Evolutionary conservation across 805 yeast species (phyloP).

Genomic region (Clavispora asparagi): DNA sequence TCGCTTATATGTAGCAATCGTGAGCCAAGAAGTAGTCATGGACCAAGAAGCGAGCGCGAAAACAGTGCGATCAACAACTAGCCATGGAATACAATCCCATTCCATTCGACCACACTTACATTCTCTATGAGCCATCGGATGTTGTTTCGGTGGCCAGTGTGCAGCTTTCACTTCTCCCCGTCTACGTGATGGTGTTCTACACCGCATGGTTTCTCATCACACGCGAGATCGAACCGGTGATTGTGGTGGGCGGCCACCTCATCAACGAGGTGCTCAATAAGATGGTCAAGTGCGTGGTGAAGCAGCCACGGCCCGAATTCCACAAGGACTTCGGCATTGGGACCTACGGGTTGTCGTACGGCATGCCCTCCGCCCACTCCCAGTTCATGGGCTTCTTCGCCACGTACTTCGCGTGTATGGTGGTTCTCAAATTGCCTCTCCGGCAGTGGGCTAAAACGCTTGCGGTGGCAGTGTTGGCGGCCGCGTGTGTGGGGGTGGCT

Average conservation of each 20-base stretch:
- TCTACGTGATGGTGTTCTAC: conserved; percentile 69
- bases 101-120: conserved; percentile 85
- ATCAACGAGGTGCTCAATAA: conserved; percentile 70
- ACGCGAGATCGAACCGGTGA: conserved; percentile 79
- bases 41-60: background rate
- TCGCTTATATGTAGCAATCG: background rate
- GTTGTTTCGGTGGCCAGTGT: conserved; percentile 57
- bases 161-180: conserved; percentile 74
- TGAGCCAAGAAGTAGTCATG: too few relatives aligned
- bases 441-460: conserved; percentile 11
- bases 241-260: conserved; percentile 83
- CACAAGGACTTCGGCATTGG: conserved; percentile 42
- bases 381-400: conserved; percentile 90
- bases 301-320: conserved; percentile 71
- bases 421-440: conserved; percentile 35
- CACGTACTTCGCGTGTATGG: conserved; percentile 47
- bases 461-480: conserved; percentile 23
- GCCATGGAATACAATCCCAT: conserved; percentile 14
- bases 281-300: conserved; percentile 55
- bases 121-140: conserved; percentile 69
- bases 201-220: conserved; percentile 79
- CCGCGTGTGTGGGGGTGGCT: conserved; percentile 42
- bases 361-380: conserved; percentile 97
- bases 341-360: conserved; percentile 58
- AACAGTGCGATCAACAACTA: background rate